phyloP scores from a whole-genome alignment of 371 early-diverging fungal species.

The Rhizopus microsporus region DNA sequence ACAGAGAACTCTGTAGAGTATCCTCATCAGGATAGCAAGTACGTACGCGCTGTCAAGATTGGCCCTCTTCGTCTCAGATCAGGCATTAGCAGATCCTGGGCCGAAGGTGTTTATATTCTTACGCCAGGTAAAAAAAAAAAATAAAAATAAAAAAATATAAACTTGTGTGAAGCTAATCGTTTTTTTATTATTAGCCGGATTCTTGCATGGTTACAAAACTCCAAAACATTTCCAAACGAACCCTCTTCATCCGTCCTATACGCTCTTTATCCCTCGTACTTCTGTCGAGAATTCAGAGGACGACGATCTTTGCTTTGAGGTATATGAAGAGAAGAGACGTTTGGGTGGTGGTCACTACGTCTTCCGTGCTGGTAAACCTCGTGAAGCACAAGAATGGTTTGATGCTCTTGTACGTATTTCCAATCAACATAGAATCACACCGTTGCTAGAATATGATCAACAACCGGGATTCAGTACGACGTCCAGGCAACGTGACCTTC shows the following conservation, averaged over 20 bases:
- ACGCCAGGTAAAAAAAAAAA: constrained; percentile 37
- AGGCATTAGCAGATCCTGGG: constrained; percentile 30
- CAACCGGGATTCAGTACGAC: constrained; percentile 2
- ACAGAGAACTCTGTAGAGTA: constrained; percentile 40
- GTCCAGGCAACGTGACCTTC: constrained; percentile 16
- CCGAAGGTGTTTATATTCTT: constrained; percentile 42
- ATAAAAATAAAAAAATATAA: not conserved
- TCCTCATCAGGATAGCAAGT: constrained; percentile 39
- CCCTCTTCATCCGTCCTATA: constrained; percentile 31
- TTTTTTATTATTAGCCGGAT: constrained; percentile 34
- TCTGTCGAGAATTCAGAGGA: constrained; percentile 15
- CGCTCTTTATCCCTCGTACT: constrained; percentile 39
- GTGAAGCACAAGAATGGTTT: constrained; percentile 19
- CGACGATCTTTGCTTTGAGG: constrained; percentile 26
- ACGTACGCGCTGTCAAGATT: constrained; percentile 41
- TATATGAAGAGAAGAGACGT: constrained; percentile 28
- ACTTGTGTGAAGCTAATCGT: not conserved
- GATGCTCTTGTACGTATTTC: constrained; percentile 7
- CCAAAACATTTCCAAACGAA: constrained; percentile 35
- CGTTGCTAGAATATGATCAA: constrained; percentile 12
- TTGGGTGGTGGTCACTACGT: not conserved
- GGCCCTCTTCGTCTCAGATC: constrained; percentile 38
- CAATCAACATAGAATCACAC: constrained; percentile 8
- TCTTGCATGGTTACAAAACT: constrained; percentile 48
- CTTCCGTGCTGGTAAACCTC: constrained; percentile 13